Evolutionary conservation across 2,329 filamentous ascomycete genomes (phyloP).

Genomic region (Botryotinia convoluta): DNA sequence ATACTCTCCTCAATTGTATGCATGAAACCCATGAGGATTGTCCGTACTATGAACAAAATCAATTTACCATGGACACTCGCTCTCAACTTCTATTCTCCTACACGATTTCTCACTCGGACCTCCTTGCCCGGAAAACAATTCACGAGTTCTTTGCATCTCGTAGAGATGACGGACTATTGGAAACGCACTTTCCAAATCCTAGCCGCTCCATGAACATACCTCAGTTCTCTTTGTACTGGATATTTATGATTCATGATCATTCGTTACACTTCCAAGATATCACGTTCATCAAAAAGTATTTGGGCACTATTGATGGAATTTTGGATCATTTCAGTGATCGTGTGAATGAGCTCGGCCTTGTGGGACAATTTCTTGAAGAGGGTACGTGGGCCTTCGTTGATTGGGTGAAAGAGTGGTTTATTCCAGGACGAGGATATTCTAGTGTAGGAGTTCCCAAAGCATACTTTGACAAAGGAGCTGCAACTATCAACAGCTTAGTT

Average conservation of each 20-base stretch:
- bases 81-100: constrained; percentile 38
- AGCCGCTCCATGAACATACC: background rate
- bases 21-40: constrained; percentile 39
- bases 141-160: constrained; percentile 2
- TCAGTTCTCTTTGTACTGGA: background rate
- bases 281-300: background rate
- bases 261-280: background rate
- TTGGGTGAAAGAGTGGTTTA: constrained; percentile 8
- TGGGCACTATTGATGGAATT: background rate
- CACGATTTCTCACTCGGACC: constrained; percentile 37
- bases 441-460: constrained; percentile 5
- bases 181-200: constrained; percentile 37
- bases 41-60: constrained; percentile 41
- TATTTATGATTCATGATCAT: constrained; percentile 10
- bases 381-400: constrained; percentile 9
- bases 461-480: constrained; percentile 3
- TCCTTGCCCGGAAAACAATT: constrained; percentile 38
- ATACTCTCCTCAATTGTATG: constrained; percentile 23
- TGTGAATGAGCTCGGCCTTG: background rate
- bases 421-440: background rate
- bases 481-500: constrained; percentile 2
- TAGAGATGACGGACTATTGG: constrained; percentile 30
- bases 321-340: background rate
- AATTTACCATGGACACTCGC: constrained; percentile 35
- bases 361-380: background rate